Evolutionary conservation across 1,284 basidiomycete species (phyloP).

Genomic region (Cryptococcus sp.): DNA sequence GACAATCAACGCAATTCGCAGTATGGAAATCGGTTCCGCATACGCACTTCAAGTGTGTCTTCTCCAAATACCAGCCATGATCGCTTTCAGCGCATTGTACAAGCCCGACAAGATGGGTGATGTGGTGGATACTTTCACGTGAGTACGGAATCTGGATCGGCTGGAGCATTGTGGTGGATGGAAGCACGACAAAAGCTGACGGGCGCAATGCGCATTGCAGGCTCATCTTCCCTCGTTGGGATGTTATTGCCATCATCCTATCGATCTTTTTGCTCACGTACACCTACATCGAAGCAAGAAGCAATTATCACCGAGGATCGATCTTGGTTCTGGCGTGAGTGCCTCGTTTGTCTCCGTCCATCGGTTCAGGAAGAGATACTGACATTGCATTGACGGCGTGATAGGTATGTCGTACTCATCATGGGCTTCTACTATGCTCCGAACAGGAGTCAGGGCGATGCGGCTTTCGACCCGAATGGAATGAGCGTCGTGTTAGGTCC

Average conservation of each 20-base stretch:
- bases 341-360: not conserved
- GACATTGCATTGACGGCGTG: not conserved
- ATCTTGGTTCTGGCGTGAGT: conserved; percentile 83
- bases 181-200: not conserved
- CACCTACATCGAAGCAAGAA: conserved; percentile 96
- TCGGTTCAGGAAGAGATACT: not conserved
- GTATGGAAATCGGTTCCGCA: conserved; percentile 99
- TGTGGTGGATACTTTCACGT: conserved; percentile 86
- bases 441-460: conserved; percentile 13
- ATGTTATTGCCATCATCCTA: conserved; percentile 90
- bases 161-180: not conserved
- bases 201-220: conserved; percentile 55
- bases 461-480: not conserved
- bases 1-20: conserved; percentile 42
- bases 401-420: conserved; percentile 73
- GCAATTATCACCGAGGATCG: conserved; percentile 94
- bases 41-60: conserved; percentile 98
- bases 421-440: conserved; percentile 79
- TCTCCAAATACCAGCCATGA: conserved; percentile 98
- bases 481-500: conserved; percentile 7
- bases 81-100: conserved; percentile 95
- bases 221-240: conserved; percentile 98
- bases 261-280: conserved; percentile 97
- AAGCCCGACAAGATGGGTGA: conserved; percentile 78
- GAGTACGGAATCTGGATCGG: conserved; percentile 29